Conservation (phyloP, 371 early-diverging fungal species). For the Apophysomyces elegans region DNA sequence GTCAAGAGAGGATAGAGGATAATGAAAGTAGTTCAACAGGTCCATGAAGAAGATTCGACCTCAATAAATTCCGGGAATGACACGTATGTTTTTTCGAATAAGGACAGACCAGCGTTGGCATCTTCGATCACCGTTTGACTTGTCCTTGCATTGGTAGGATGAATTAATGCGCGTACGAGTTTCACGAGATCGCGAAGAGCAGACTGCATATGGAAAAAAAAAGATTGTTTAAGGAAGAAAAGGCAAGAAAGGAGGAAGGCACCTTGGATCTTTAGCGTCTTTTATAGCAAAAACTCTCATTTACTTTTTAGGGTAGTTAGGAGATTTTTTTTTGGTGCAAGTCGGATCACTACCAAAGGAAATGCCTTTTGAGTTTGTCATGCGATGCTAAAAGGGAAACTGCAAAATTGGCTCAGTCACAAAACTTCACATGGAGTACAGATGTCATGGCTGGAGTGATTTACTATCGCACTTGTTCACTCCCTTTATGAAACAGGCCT, state of each 20-base stretch:
- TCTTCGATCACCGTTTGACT: conserved; percentile 8
- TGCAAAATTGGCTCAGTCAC: conserved; percentile 4
- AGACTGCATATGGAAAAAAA: neutral
- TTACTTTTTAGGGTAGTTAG: neutral
- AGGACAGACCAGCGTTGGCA: conserved; percentile 20
- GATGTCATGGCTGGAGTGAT: conserved; percentile 6
- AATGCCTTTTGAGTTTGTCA: neutral
- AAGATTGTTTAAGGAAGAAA: conserved; percentile 2
- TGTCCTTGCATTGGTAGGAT: conserved; percentile 10
- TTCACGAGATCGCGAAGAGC: conserved; percentile 7
- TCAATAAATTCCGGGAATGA: conserved; percentile 28
- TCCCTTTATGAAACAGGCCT: neutral
- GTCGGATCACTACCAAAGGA: conserved; percentile 3
- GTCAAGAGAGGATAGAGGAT: neutral
- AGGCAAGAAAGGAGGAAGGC: neutral
- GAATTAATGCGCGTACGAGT: conserved; percentile 12
- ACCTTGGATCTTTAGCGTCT: neutral
- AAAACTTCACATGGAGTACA: conserved; percentile 7
- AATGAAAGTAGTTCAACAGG: neutral
- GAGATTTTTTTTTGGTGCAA: neutral
- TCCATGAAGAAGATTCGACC: conserved; percentile 1
- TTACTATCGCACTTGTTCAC: conserved; percentile 1
- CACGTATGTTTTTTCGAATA: conserved; percentile 30
- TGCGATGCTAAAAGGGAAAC: neutral
- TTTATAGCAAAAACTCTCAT: neutral